Evolutionary conservation across 495 filamentous ascomycete genomes (phyloP).

Genomic region (Tetracladium setigerum): DNA sequence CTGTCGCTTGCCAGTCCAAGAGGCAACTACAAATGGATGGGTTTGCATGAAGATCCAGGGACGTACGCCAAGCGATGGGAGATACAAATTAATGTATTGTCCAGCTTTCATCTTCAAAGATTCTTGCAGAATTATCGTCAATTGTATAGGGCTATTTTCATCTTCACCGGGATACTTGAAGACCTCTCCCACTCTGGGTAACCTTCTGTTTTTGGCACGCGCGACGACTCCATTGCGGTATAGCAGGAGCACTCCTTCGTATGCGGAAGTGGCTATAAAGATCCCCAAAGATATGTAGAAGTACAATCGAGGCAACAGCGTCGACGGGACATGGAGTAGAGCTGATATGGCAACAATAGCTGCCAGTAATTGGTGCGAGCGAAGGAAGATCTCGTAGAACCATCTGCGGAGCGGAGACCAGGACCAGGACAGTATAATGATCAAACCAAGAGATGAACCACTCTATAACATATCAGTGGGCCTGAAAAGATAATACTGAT

Average conservation of each 20-base stretch:
- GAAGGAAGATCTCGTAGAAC: conserved; percentile 31
- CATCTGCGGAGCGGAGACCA: conserved; percentile 17
- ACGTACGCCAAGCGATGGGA: conserved; percentile 24
- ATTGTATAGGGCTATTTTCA: conserved; percentile 10
- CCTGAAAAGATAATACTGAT: neutral
- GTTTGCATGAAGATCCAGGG: conserved; percentile 26
- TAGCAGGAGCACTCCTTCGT: conserved; percentile 16
- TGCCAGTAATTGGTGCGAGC: conserved; percentile 20
- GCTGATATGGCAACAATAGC: neutral
- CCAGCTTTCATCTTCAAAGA: conserved; percentile 27
- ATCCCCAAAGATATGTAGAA: conserved; percentile 14
- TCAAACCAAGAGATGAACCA: conserved; percentile 2
- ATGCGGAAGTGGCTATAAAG: conserved; percentile 17
- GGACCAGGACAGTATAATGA: conserved; percentile 12
- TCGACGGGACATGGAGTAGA: conserved; percentile 2
- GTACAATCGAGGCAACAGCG: conserved; percentile 3
- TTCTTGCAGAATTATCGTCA: conserved; percentile 20
- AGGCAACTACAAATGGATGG: conserved; percentile 34
- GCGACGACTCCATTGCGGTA: conserved; percentile 25
- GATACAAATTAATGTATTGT: conserved; percentile 33
- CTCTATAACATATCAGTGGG: neutral
- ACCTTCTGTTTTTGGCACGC: conserved; percentile 9
- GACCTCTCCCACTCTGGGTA: conserved; percentile 18
- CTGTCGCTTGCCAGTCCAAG: conserved; percentile 24
- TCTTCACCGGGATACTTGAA: conserved; percentile 13